Percentiles rank a stretch among this genome's conserved stretches.
Conservation (phyloP, 257 asterid species). For the Mentha longifolia region DNA sequence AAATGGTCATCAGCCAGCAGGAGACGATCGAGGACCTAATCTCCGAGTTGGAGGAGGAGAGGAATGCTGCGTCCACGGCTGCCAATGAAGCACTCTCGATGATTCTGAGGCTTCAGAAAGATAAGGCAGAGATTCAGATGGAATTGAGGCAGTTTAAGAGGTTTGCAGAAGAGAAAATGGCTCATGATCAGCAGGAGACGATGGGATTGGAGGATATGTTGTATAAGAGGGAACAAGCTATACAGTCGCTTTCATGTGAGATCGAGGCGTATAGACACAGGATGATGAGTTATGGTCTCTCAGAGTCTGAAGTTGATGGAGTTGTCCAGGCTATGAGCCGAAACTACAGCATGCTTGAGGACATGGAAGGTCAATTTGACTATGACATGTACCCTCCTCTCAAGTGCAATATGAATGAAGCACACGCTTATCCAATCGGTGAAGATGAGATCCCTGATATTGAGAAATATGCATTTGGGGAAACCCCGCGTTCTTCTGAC, state of each 20-base stretch:
- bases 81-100: slow-evolving; percentile 97
- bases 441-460: slow-evolving; percentile 65
- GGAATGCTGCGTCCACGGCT: slow-evolving; percentile 92
- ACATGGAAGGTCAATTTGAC: slow-evolving; percentile 49
- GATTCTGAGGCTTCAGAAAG: slow-evolving; percentile 95
- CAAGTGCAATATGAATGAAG: slow-evolving; percentile 64
- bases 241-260: slow-evolving; percentile 79
- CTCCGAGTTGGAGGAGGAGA: slow-evolving; percentile 90
- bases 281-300: slow-evolving; percentile 86
- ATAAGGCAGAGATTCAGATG: slow-evolving; percentile 91
- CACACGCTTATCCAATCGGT: slow-evolving; percentile 47
- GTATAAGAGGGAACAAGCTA: slow-evolving; percentile 84
- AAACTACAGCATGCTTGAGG: slow-evolving; percentile 48
- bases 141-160: slow-evolving; percentile 90
- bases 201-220: slow-evolving; percentile 73
- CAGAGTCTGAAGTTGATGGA: slow-evolving; percentile 68
- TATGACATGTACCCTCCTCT: slow-evolving; percentile 77
- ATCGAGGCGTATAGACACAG: slow-evolving; percentile 77
- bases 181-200: slow-evolving; percentile 85
- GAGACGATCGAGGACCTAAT: slow-evolving; percentile 67
- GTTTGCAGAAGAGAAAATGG: slow-evolving; percentile 90
- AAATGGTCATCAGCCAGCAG: slow-evolving; percentile 80
- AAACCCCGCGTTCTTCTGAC: slow-evolving; percentile 61
- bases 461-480: slow-evolving; percentile 79
- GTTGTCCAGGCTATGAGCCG: slow-evolving; percentile 47